Evolutionary conservation across 164 flowering plant genomes (phyloP).

Genomic region (Chimonanthus salicifolius): DNA sequence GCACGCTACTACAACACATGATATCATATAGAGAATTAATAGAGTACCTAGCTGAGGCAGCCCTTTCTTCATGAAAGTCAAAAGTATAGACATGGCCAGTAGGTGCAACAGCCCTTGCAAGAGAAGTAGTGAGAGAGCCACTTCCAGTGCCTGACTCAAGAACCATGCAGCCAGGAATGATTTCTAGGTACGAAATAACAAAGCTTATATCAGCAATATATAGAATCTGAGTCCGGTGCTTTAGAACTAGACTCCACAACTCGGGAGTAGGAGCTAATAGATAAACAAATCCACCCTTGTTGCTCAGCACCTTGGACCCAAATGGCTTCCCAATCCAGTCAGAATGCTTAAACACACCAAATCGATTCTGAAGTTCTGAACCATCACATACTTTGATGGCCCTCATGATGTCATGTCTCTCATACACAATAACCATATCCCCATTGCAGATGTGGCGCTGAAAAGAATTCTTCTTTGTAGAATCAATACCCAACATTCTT

Average conservation of each 20-base stretch:
- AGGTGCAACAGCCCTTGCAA: constrained; percentile 88
- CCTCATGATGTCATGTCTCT: constrained; percentile 77
- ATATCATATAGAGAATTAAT: neutral
- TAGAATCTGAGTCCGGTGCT: constrained; percentile 93
- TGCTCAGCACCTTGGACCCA: constrained; percentile 76
- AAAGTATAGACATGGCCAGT: constrained; percentile 79
- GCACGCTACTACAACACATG: neutral
- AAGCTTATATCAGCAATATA: constrained; percentile 89
- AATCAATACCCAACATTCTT: constrained; percentile 41
- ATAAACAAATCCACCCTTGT: constrained; percentile 74
- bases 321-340: constrained; percentile 91
- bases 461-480: constrained; percentile 44
- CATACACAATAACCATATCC: constrained; percentile 79
- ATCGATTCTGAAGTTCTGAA: constrained; percentile 71
- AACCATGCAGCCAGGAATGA: constrained; percentile 80
- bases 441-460: constrained; percentile 49
- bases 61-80: constrained; percentile 86
- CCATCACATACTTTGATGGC: constrained; percentile 57
- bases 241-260: constrained; percentile 84
- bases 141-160: constrained; percentile 93
- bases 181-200: constrained; percentile 67
- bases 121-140: constrained; percentile 78
- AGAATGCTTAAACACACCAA: constrained; percentile 73
- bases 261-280: constrained; percentile 89
- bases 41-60: constrained; percentile 72